Base-by-base conservation (phyloP, 306 rosid species). In the Quercus alba region DNA sequence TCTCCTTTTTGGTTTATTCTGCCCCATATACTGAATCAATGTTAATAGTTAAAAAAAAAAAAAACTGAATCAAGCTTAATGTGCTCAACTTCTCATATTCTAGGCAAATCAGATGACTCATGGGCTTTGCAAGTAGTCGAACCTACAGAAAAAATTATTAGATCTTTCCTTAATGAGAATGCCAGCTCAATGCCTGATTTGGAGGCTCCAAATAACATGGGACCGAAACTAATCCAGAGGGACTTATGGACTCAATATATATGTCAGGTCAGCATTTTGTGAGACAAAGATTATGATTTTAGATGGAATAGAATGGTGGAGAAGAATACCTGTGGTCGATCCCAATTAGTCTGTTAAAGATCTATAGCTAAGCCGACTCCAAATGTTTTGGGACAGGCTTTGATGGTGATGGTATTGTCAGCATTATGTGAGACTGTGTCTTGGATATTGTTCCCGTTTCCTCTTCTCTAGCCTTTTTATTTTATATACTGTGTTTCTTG, bases 221-320 rank as follows among this genome's bases (percentile, higher is more conserved):
- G 85, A 73, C 64, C 49, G 64, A 87, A 86, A 73, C 71, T 80
- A 64, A 77, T 80, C 15, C 90, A 85, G 77, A 91, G 93, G 88
- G 97, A 93, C 77, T 85, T 94, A 72, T 94, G 99, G 99, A 90
- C 95, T 59, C 99, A 85, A 82, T 90, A 92, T 81, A 74, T 67
- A 56, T 94, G 99, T 91, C 77, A 92, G 98, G 98, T 88, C 23
- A 59, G 83, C 41, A 33, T 54, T 33, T 33, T 64, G 68, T 35
- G 46, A 12, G 8, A 15, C 21, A 6, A 20, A 14, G 7, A 18
- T 38, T 9, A 28, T 26, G 49, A 49, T 14, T 20, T 44, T 3
- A 2, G 54, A 3, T 49, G 3, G 54, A 49, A 49, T 3, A 49
- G 54, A 49, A 49, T 12, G 15, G 54, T 3, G 0, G 2, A 44